Evolutionary conservation across 1,139 yeast species (phyloP), one percentile per base, ranked within the genome.

Genomic region (Nadsonia starkeyi-henricii): DNA sequence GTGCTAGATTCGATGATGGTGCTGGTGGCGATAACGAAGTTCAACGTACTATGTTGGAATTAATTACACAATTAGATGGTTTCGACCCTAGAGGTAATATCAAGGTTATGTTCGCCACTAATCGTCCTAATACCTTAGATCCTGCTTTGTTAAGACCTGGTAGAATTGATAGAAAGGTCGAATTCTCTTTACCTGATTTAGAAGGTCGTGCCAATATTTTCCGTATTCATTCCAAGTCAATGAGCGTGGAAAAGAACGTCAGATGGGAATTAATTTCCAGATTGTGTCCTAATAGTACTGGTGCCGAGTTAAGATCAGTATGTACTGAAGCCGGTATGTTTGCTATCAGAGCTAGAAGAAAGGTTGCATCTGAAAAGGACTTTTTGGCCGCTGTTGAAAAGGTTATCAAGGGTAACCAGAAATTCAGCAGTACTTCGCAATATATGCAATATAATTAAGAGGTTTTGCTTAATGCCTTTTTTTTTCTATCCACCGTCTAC

Each of bases 21-120:
- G 98, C 97, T 19, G 98, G 98, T 58, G 98, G 98, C 59, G 98
- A 91, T 67, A 91, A 89, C 64, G 98, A 91, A 71, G 98, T 91
- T 50, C 98, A 91, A 69, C 79, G 98, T 72, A 91, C 98, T 50
- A 91, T 91, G 98, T 77, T 91, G 78, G 98, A 91, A 67, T 78
- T 91, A 60, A 89, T 91, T 63, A 88, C 97, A 42, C 98, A 91
- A 66, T 74, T 91, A 61, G 98, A 91, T 67, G 98, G 98, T 50
- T 91, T 91, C 66, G 98, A 91, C 62, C 95, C 98, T 52, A 81
- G 97, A 68, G 97, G 97, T 61, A 91, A 91, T 66, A 91, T 91
- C 67, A 91, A 91, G 72, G 98, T 91, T 50, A 91, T 91, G 97
- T 91, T 91, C 70, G 99, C 99, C 45, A 91, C 98, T 20, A 91